Base-by-base conservation (phyloP, 75 land plant genomes). In the Selaginella moellendorffii region DNA sequence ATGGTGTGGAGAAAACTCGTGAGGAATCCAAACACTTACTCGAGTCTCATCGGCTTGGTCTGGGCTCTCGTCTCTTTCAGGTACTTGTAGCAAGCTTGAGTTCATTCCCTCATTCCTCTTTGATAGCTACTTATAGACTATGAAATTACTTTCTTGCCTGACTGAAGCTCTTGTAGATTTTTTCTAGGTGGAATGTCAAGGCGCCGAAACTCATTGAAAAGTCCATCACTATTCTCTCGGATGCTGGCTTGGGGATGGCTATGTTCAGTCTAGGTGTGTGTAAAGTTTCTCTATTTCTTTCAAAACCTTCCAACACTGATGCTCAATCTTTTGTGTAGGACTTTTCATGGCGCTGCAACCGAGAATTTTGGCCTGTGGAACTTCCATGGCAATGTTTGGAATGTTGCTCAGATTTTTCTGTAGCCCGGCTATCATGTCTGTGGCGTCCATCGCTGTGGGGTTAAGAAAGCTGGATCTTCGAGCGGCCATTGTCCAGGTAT, bases 161-260 rank as follows among this genome's bases (percentile, higher is more conserved):
- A 36, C 14, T 19, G 59, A 21, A 19, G 2, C 8, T 8, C 46
- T 5, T 36, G 46, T 36, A 36, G 46, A 36, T 14, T 5, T 36
- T 36, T 14, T 71, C 26, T 68, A 92, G 97, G 74, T 92, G 89
- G 89, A 71, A 79, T 23, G 42, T 92, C 22, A 70, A 69, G 26
- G 88, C 88, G 95, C 59, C 59, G 9, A 56, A 24, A n/a, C 5
- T 56, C 24, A 56, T 56, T 56, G 59, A 56, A 19, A 56, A 56
- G 9, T 56, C 59, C 8, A 56, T 56, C 19, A 56, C 59, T 19
- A 56, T 56, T 8, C 59, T 56, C 21, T 56, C 59, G 59, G 59
- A 56, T 56, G 59, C 59, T 56, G 59, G 59, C 5, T 25, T 56
- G 21, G 59, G 59, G 19, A 56, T 56, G 59, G 59, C 59, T 19